Conservation (phyloP, 495 filamentous ascomycete species). For the Copromyces sp. region DNA sequence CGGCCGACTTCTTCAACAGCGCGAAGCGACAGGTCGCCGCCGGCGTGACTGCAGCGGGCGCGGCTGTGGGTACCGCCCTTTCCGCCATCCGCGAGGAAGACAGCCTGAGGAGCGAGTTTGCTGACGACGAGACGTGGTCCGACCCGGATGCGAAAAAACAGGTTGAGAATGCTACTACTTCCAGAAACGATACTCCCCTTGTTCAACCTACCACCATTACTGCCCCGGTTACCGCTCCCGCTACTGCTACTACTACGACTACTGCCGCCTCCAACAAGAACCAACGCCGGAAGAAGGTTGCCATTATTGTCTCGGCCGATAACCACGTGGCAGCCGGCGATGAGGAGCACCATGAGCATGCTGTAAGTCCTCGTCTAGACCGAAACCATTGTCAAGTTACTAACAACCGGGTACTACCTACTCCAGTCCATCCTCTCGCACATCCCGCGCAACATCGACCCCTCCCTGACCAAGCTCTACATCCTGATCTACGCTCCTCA, state of each 20-base stretch:
- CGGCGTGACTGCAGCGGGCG: constrained; percentile 74
- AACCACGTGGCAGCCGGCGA: constrained; percentile 46
- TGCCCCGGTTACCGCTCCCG: background rate
- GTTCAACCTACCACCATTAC: background rate
- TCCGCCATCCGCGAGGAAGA: constrained; percentile 79
- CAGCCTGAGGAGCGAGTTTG: constrained; percentile 52
- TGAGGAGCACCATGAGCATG: constrained; percentile 59
- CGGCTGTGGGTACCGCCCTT: constrained; percentile 65
- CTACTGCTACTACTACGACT: background rate
- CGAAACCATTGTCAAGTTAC: too few relatives aligned
- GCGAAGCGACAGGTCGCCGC: constrained; percentile 67
- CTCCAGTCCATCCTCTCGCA: constrained; percentile 78
- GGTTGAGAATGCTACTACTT: background rate
- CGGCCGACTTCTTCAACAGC: constrained; percentile 75
- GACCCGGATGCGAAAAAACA: constrained; percentile 48
- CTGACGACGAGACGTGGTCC: constrained; percentile 75
- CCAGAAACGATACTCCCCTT: background rate
- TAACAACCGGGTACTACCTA: too few relatives aligned
- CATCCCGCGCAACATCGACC: constrained; percentile 63
- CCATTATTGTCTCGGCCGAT: constrained; percentile 75
- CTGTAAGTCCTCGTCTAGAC: constrained; percentile 45
- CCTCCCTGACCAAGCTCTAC: constrained; percentile 61
- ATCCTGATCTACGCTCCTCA: constrained; percentile 80
- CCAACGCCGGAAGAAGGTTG: constrained; percentile 62
- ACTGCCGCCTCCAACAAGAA: constrained; percentile 5